Evolutionary conservation across 2,329 filamentous ascomycete species (phyloP), one percentile per base, ranked within the genome.

Genomic region (Apiospora kogelbergensis): DNA sequence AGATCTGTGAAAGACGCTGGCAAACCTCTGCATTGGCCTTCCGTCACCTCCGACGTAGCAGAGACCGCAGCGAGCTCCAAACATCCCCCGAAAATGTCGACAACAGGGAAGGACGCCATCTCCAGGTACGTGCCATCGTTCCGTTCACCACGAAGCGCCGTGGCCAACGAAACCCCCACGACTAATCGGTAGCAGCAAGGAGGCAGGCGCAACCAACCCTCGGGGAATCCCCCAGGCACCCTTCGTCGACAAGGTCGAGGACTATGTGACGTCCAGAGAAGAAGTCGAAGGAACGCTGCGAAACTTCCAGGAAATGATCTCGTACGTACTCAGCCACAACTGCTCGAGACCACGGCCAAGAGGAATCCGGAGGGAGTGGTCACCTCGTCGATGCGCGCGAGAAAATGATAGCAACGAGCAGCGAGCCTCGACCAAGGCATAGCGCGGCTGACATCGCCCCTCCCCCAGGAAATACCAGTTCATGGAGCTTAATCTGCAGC

Each of bases 381-480:
- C 30, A 3, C 30, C 30, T 37, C 53, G 30, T 37, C 9, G 6
- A 46, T 53, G 33, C 70, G 41, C 24, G 42, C 20, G 45, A 22
- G 3, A 15, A 15, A 67, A 63, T 45, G 66, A 70, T 70, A 48
- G 68, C 11, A 37, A 44, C 72, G 72, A 48, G 74, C 71, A 63
- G 53, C 53, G 20, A 60, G 6, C 30, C 17, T 37, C 17, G 30
- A 9, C 5, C 42, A 45, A 6, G 42, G 42, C 17, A 45, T n/a
- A 17, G 9, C 17, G 30, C 53, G 53, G 66, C 66, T 67, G 48
- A 67, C 66, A 24, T 63, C 22, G 53, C 30, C 53, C 30, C n/a
- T n/a, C 24, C 72, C 81, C 80, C 78, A 97, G 94, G 75, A 99
- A 99, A 87, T 99, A 99, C 84, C 96, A 98, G 81, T 99, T 98